phyloP scores from a whole-genome alignment of 768 basidiomycete species.

The Pleurotus djamor region DNA sequence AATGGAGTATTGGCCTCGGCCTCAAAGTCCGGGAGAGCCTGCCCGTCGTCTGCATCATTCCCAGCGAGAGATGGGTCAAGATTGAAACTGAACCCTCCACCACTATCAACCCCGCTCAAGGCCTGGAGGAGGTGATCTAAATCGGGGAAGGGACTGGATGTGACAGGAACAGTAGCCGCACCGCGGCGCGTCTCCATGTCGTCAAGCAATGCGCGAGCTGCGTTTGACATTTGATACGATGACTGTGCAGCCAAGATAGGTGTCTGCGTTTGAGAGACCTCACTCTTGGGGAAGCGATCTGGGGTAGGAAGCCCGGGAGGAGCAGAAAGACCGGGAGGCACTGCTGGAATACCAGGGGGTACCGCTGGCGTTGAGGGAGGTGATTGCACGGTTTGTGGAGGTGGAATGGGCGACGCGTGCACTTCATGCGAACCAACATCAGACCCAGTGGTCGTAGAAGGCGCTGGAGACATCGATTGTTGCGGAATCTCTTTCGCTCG shows the following conservation, averaged over 20 bases:
- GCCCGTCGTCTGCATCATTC: constrained; percentile 33
- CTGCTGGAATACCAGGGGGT: constrained; percentile 47
- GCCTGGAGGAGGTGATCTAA: constrained; percentile 82
- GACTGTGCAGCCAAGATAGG: constrained; percentile 52
- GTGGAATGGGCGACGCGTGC: constrained; percentile 30
- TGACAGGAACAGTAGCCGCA: constrained; percentile 37
- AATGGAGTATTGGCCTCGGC: constrained; percentile 54
- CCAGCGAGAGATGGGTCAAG: constrained; percentile 75
- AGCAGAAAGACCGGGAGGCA: constrained; percentile 27
- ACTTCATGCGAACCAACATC: constrained; percentile 48
- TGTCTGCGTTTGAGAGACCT: constrained; percentile 49
- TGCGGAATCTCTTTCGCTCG: constrained; percentile 29
- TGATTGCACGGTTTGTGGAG: constrained; percentile 27
- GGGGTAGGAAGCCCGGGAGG: constrained; percentile 68
- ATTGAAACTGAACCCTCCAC: constrained; percentile 82
- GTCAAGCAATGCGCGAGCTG: constrained; percentile 81
- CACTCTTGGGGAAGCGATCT: constrained; percentile 44
- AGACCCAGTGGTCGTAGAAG: constrained; percentile 48
- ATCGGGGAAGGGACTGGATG: constrained; percentile 79
- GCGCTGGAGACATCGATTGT: constrained; percentile 39
- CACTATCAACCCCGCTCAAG: constrained; percentile 60
- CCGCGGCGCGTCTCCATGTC: constrained; percentile 80
- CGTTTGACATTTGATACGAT: constrained; percentile 84
- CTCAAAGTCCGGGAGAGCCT: constrained; percentile 51
- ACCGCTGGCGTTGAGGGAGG: constrained; percentile 40